phyloP scores from a whole-genome alignment of 306 rosid genomes.

The Malus asiatica region DNA sequence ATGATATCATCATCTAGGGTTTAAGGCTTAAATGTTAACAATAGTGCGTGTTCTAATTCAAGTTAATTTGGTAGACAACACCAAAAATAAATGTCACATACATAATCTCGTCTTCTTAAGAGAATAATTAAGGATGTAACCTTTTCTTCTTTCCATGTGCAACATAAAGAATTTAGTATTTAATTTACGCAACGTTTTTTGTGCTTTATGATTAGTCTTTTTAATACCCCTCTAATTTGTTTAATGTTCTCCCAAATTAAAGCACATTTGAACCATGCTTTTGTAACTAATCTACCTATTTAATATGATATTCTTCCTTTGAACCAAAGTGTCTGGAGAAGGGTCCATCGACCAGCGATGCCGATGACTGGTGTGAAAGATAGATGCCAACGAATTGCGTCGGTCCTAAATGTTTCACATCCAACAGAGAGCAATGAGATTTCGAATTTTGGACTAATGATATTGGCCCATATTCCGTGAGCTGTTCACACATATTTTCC shows the following conservation, averaged over 20 bases:
- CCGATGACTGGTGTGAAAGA: background rate
- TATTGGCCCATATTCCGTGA: constrained; percentile 16
- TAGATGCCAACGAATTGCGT: constrained; percentile 16
- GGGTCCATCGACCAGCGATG: background rate
- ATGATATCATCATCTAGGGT: background rate
- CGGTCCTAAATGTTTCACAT: background rate
- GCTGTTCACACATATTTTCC: constrained; percentile 15
- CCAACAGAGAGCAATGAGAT: background rate
- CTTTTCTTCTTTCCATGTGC: background rate
- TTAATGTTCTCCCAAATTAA: background rate
- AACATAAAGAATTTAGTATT: background rate
- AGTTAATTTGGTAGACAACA: background rate
- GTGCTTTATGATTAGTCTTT: background rate
- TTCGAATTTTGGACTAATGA: background rate
- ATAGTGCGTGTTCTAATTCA: too few species aligned
- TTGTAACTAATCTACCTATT: background rate
- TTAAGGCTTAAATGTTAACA: background rate
- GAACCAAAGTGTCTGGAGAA: background rate
- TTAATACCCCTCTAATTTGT: background rate
- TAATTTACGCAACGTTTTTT: background rate
- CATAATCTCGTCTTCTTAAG: background rate
- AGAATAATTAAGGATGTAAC: background rate
- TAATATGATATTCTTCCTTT: background rate
- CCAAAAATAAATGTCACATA: background rate
- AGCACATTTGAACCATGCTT: background rate